Evolutionary conservation across 768 basidiomycete species (phyloP).

Genomic region (Gyrodon lividus): DNA sequence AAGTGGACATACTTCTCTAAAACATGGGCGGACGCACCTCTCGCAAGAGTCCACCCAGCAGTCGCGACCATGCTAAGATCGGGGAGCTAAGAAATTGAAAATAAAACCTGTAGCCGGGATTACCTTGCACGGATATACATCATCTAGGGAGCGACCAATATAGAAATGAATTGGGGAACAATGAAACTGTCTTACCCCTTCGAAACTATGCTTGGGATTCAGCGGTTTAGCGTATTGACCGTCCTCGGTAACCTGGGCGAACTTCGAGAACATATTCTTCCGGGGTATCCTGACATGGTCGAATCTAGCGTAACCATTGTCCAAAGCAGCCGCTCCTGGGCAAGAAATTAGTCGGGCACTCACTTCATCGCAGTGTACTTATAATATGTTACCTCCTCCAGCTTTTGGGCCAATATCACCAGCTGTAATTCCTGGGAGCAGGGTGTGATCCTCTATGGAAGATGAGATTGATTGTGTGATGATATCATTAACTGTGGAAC

Average conservation of each 20-base stretch:
- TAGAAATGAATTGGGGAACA: not conserved
- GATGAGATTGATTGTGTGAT: conserved; percentile 5
- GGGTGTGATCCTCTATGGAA: conserved; percentile 52
- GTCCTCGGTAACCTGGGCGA: conserved; percentile 64
- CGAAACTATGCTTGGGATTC: conserved; percentile 74
- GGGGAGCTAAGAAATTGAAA: not conserved
- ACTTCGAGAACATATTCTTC: conserved; percentile 72
- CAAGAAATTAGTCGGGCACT: not conserved
- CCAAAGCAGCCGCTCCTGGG: conserved; percentile 50
- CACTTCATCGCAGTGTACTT: not conserved
- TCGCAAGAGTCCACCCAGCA: conserved; percentile 65
- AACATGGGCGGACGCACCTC: conserved; percentile 40
- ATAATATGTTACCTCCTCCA: conserved; percentile 31
- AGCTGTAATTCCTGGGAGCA: conserved; percentile 58
- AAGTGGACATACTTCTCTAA: not conserved
- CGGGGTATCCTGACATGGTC: conserved; percentile 65
- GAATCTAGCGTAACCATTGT: conserved; percentile 72
- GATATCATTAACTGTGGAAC: not conserved
- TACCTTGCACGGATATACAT: conserved; percentile 68
- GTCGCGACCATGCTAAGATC: conserved; percentile 55
- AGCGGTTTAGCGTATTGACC: conserved; percentile 65
- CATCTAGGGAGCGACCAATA: conserved; percentile 46
- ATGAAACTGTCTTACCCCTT: conserved; percentile 50
- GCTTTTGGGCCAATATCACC: conserved; percentile 61
- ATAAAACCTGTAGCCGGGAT: not conserved